Base-by-base conservation (phyloP, 2,329 filamentous ascomycete species). In the Cladosporium velox region DNA sequence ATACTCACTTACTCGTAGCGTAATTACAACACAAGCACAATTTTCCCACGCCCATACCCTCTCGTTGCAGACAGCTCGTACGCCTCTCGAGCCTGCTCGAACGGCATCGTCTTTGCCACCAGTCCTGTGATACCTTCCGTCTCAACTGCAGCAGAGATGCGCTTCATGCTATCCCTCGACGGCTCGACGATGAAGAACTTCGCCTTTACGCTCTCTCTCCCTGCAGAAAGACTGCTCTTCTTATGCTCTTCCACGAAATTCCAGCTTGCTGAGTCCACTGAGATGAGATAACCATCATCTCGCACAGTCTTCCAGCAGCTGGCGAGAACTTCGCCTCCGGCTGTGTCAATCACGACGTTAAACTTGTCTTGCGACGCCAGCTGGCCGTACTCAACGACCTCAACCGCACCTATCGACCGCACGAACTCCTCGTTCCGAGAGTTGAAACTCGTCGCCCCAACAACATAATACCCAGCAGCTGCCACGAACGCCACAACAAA, bases 401-500 rank as follows among this genome's bases (percentile, higher is more conserved):
- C 77, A 0, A 74, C 78, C 2, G 79, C 79, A 1, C 80, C 79
- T 10, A 79, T 70, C 26, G 64, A 55, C 24, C 67, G 69, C 26
- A 78, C 75, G 2, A 72, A 68, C 2, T 74, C 74, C 1, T 67
- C 74, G 65, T 78, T 79, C 21, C 72, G 66, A 1, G 68, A 66
- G 0, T 75, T 71, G 1, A 55, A 59, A 38, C 73, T 75, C 1
- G 79, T 72, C 0, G 75, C 79, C n/a, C 79, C 72, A 18, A 82
- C 72, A n/a, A 69, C 71, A 2, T 74, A 72, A 1, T 76, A 78
- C 2, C 79, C 79, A 0, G 75, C 75, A 15, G 73, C 67, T 10
- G 72, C 71, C 0, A 79, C 79, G 24, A 81, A 72, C 71, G 80
- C 78, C 18, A 81, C 75, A 1, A 77, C 74, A 75, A 77, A 81